Evolutionary conservation across 306 rosid genomes (phyloP).

Genomic region (Psophocarpus tetragonolobus): DNA sequence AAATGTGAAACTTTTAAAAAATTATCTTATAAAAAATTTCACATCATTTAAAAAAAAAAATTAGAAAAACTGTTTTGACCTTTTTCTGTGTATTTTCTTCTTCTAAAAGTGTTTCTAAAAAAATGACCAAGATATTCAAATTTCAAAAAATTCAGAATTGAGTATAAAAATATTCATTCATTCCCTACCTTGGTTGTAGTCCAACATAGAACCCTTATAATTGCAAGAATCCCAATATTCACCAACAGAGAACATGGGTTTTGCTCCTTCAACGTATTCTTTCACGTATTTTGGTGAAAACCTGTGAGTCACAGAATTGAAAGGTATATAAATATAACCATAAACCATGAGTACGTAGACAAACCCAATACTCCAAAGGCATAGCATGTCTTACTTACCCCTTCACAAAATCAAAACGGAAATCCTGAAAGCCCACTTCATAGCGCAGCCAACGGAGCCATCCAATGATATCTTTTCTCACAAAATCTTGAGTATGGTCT

Average conservation of each 20-base stretch:
- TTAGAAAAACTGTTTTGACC: no score
- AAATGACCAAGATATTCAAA: neutral
- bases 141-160: neutral
- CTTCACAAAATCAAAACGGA: slow-evolving; percentile 87
- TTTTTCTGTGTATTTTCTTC: no score
- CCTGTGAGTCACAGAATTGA: slow-evolving; percentile 38
- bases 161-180: neutral
- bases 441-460: slow-evolving; percentile 81
- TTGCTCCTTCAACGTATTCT: slow-evolving; percentile 85
- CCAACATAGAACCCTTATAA: slow-evolving; percentile 65
- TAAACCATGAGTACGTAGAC: neutral
- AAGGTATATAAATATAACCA: slow-evolving; percentile 19
- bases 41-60: no score
- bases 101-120: no score
- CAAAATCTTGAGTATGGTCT: slow-evolving; percentile 84
- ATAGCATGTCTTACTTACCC: slow-evolving; percentile 62
- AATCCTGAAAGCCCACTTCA: slow-evolving; percentile 81
- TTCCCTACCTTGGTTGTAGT: slow-evolving; percentile 76
- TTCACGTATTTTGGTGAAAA: slow-evolving; percentile 80
- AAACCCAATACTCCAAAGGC: neutral
- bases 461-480: slow-evolving; percentile 73
- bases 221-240: slow-evolving; percentile 94
- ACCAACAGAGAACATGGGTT: slow-evolving; percentile 81
- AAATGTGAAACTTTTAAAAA: no score
- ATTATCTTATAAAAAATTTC: no score